phyloP scores from a whole-genome alignment of 495 filamentous ascomycete species.

The Talaromyces nanjingensis region DNA sequence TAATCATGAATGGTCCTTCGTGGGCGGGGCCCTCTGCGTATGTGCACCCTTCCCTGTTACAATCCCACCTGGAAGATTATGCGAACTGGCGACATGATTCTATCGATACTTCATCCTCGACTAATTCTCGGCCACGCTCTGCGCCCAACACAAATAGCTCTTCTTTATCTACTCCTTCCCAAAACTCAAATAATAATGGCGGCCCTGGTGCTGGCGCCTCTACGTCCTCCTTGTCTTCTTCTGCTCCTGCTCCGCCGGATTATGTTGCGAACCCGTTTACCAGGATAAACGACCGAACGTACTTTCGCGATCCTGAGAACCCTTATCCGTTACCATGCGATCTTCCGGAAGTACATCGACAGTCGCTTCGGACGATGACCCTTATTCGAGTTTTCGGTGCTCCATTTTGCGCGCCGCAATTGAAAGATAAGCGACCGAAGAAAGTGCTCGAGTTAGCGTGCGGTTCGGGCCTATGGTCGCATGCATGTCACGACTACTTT shows the following conservation, averaged over 20 bases:
- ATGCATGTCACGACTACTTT: conserved; percentile 74
- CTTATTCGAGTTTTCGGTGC: conserved; percentile 73
- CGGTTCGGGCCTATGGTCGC: conserved; percentile 85
- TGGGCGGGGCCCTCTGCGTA: not conserved
- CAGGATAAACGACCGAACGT: conserved; percentile 69
- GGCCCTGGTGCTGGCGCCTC: conserved; percentile 13
- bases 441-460: conserved; percentile 84
- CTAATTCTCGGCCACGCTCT: not conserved
- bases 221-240: conserved; percentile 28
- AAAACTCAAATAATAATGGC: not conserved
- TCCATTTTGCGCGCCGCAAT: conserved; percentile 65
- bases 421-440: conserved; percentile 57
- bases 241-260: conserved; percentile 33
- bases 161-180: not conserved
- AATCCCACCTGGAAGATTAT: not conserved
- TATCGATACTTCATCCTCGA: not conserved
- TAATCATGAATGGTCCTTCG: conserved; percentile 1
- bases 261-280: conserved; percentile 56
- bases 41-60: not conserved
- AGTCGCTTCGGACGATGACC: conserved; percentile 76
- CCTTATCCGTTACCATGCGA: conserved; percentile 85
- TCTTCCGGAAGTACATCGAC: conserved; percentile 78
- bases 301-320: conserved; percentile 66
- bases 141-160: not conserved
- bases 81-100: not conserved